These are phyloP conservation scores for Xanthoceras sorbifolium DNA, from an alignment of 345 rosid species.

Conservation along the genomic window DNA sequence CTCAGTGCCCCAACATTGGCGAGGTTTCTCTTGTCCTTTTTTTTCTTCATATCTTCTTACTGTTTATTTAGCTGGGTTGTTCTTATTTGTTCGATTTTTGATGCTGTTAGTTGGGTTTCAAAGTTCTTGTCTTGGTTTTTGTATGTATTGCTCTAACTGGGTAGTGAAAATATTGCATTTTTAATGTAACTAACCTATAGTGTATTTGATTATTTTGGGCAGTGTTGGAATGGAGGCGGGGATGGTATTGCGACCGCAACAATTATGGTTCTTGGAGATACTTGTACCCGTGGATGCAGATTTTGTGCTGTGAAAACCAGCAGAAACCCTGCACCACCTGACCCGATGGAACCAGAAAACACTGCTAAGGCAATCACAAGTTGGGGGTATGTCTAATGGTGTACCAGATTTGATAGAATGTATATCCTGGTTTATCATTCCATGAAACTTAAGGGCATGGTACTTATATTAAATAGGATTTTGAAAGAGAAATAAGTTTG, in stretches of 20 bases:
- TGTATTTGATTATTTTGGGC: constrained; percentile 7
- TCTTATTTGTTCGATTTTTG: not conserved
- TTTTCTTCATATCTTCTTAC: not conserved
- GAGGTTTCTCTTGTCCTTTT: constrained; percentile 46
- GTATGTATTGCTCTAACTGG: not conserved
- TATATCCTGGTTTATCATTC: not conserved
- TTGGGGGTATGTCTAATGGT: constrained; percentile 73
- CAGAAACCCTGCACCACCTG: constrained; percentile 87
- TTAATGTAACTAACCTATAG: not conserved
- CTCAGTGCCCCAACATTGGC: constrained; percentile 97
- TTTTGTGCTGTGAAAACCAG: constrained; percentile 99
- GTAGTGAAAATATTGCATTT: not conserved
- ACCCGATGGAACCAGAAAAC: constrained; percentile 89
- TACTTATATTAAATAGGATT: not conserved
- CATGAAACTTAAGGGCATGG: not conserved
- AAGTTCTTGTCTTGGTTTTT: not conserved
- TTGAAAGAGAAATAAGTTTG: not conserved
- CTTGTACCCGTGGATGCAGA: constrained; percentile 99
- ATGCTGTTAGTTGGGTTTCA: not conserved
- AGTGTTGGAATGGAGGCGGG: constrained; percentile 99
- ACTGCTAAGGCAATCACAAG: constrained; percentile 88
- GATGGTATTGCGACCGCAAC: constrained; percentile 98
- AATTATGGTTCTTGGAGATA: constrained; percentile 95
- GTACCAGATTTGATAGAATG: not conserved
- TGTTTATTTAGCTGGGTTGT: not conserved